Evolutionary conservation across 2,329 filamentous ascomycete genomes (phyloP).

Genomic region (Fusarium ramigenum): DNA sequence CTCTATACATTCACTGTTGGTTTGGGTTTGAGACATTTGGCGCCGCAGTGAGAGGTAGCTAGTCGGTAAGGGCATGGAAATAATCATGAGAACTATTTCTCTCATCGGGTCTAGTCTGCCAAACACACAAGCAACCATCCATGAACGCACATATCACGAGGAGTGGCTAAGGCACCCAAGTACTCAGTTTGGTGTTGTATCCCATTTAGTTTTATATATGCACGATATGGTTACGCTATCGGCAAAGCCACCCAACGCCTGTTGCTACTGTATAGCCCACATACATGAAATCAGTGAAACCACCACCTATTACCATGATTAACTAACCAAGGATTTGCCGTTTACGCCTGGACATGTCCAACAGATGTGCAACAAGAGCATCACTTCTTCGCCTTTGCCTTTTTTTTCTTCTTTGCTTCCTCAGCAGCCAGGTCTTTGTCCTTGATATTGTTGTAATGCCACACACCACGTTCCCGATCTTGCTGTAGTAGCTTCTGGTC

Average conservation of each 20-base stretch:
- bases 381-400: slow-evolving; percentile 38
- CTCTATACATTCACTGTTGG: background rate
- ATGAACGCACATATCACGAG: background rate
- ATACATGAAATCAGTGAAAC: background rate
- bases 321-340: background rate
- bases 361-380: background rate
- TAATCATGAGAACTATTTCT: background rate
- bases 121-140: background rate
- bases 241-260: background rate
- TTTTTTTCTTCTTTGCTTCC: slow-evolving; percentile 36
- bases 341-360: background rate
- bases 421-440: slow-evolving; percentile 43
- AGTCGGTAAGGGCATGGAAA: too few species aligned
- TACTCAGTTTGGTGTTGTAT: background rate
- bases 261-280: background rate
- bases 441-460: slow-evolving; percentile 61
- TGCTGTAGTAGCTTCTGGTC: slow-evolving; percentile 60
- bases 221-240: background rate
- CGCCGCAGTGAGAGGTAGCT: background rate
- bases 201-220: background rate
- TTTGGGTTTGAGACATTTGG: background rate
- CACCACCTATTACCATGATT: background rate
- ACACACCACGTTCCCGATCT: slow-evolving; percentile 65
- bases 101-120: background rate
- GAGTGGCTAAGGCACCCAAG: background rate